Conservation (phyloP, 2,329 filamentous ascomycete genomes). For the Beauveria sp. region DNA sequence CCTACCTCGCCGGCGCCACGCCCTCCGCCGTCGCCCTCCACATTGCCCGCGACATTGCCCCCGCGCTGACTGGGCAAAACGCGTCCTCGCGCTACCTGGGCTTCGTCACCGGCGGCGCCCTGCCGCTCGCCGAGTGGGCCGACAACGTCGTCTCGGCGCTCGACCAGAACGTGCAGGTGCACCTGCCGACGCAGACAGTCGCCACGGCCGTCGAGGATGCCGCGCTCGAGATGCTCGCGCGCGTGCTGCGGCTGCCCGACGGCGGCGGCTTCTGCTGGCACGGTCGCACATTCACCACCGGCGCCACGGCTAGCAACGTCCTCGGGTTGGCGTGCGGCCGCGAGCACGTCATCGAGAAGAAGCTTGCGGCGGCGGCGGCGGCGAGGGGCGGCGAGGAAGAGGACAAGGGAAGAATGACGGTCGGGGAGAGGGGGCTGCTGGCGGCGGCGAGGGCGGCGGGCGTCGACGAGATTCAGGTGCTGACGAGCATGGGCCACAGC, state of each 20-base stretch:
- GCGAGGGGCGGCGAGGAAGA: slow-evolving; percentile 37
- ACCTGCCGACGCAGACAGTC: slow-evolving; percentile 68
- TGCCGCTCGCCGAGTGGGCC: slow-evolving; percentile 71
- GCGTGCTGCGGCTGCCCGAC: slow-evolving; percentile 53
- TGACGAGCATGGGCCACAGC: slow-evolving; percentile 78
- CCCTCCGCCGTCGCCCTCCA: slow-evolving; percentile 30
- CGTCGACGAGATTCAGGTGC: slow-evolving; percentile 61
- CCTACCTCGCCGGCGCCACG: slow-evolving; percentile 25
- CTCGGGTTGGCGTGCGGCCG: slow-evolving; percentile 62
- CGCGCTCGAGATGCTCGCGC: slow-evolving; percentile 61
- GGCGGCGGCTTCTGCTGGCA: slow-evolving; percentile 37
- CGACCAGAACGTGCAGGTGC: slow-evolving; percentile 81
- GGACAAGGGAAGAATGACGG: slow-evolving; percentile 24
- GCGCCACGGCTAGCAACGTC: slow-evolving; percentile 69
- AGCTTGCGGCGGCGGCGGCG: slow-evolving; percentile 34
- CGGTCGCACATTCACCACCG: slow-evolving; percentile 49
- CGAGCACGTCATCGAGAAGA: slow-evolving; percentile 50
- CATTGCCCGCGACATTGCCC: slow-evolving; percentile 39
- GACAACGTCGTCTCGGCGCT: slow-evolving; percentile 75
- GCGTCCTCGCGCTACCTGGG: slow-evolving; percentile 69
- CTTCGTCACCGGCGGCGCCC: slow-evolving; percentile 77
- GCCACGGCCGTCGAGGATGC: slow-evolving; percentile 69
- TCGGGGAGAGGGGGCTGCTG: slow-evolving; percentile 64
- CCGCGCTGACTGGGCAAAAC: slow-evolving; percentile 59
- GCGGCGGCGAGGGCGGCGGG: slow-evolving; percentile 57